Conservation (phyloP, 495 filamentous ascomycete species). For the Penicillium parvum region DNA sequence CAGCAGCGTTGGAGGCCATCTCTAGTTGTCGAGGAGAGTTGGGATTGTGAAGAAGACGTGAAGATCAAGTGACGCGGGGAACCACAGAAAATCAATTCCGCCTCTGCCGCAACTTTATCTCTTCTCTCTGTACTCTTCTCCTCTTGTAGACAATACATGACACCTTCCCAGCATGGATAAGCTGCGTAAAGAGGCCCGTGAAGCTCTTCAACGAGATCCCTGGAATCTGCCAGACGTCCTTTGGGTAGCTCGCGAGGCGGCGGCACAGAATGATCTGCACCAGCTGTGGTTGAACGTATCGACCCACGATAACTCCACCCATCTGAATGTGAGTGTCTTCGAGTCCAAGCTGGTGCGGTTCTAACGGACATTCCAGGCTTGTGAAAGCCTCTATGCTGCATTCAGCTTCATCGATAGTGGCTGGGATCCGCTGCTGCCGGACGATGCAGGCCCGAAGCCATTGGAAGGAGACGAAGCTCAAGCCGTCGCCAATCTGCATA, state of each 20-base stretch:
- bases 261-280: slow-evolving; percentile 13
- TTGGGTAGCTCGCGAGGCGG: background rate
- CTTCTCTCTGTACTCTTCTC: background rate
- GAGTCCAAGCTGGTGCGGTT: background rate
- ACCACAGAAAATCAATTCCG: background rate
- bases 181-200: slow-evolving; percentile 28
- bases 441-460: slow-evolving; percentile 10
- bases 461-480: slow-evolving; percentile 24
- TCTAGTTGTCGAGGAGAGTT: slow-evolving; percentile 50
- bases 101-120: background rate
- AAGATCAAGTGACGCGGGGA: slow-evolving; percentile 12
- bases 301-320: slow-evolving; percentile 15
- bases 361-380: slow-evolving; percentile 22
- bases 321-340: slow-evolving; percentile 19
- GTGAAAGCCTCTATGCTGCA: slow-evolving; percentile 30
- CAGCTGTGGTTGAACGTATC: slow-evolving; percentile 33
- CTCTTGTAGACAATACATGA: background rate
- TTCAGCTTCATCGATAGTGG: slow-evolving; percentile 19
- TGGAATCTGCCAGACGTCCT: slow-evolving; percentile 7
- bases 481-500: slow-evolving; percentile 27
- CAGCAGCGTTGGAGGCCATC: slow-evolving; percentile 63
- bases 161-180: slow-evolving; percentile 25
- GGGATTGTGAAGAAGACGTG: slow-evolving; percentile 38
- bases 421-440: slow-evolving; percentile 10
- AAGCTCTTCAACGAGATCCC: slow-evolving; percentile 17